These are phyloP conservation scores for Aspergillus cejpii DNA, from an alignment of 2,329 filamentous ascomycete species.

Conservation along the genomic window DNA sequence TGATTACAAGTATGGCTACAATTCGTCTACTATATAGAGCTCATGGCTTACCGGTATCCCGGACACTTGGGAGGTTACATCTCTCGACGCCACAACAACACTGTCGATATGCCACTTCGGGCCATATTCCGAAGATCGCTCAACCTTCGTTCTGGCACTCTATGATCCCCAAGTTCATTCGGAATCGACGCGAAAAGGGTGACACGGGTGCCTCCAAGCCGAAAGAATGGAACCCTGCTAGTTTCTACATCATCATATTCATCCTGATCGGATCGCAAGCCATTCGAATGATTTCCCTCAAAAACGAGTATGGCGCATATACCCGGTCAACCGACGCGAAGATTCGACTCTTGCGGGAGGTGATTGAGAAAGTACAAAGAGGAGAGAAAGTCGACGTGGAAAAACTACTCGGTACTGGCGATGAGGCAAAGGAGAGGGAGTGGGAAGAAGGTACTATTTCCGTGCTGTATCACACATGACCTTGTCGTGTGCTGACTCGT, in stretches of 20 bases:
- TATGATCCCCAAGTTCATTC: constrained; percentile 56
- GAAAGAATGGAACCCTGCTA: constrained; percentile 71
- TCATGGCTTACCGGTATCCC: not conserved
- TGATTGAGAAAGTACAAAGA: constrained; percentile 42
- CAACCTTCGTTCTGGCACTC: constrained; percentile 59
- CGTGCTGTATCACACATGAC: not conserved
- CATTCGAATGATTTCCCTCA: constrained; percentile 81
- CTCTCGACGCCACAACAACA: constrained; percentile 2
- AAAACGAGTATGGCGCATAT: constrained; percentile 66
- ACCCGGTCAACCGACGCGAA: constrained; percentile 70
- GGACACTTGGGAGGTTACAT: not conserved
- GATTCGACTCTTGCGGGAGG: constrained; percentile 66
- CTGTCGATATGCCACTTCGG: constrained; percentile 19
- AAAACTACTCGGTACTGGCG: constrained; percentile 69
- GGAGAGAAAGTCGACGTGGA: constrained; percentile 73
- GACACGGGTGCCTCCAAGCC: constrained; percentile 38
- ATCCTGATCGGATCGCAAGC: constrained; percentile 89
- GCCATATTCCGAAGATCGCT: constrained; percentile 15
- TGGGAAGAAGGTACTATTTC: constrained; percentile 71
- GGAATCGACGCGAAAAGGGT: constrained; percentile 30
- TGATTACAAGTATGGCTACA: not conserved
- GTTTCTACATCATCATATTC: constrained; percentile 75
- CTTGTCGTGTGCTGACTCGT: constrained; percentile 6
- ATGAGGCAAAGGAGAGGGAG: constrained; percentile 65
- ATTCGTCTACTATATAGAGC: not conserved